These are phyloP conservation scores for Wallacemonas sp. DNA, from an alignment of 208 protist species.

Conservation along the genomic window DNA sequence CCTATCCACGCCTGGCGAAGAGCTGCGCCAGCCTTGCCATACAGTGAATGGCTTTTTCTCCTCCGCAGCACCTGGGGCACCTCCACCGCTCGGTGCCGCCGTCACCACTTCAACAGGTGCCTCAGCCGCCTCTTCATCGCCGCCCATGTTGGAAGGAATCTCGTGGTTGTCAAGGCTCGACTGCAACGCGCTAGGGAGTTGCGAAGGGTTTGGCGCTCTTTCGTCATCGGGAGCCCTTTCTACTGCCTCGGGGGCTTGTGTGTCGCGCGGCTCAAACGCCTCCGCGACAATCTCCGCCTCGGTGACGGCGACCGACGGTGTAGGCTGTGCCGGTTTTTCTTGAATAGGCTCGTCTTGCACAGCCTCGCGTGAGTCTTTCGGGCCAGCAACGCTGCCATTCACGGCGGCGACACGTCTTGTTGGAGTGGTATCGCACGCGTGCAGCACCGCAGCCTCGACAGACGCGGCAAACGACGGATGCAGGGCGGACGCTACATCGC, in stretches of 20 bases:
- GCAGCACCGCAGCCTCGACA: conserved; percentile 30
- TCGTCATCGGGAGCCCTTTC: no score
- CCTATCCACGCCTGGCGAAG: background rate
- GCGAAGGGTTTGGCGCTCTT: no score
- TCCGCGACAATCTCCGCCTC: background rate
- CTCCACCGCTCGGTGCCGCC: background rate
- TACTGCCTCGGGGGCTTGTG: background rate
- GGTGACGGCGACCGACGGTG: background rate
- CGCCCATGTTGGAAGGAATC: conserved; percentile 42
- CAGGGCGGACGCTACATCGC: conserved; percentile 16
- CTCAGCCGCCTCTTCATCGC: conserved; percentile 1
- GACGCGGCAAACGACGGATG: conserved; percentile 26
- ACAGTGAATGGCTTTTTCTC: conserved; percentile 17
- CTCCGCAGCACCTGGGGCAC: background rate
- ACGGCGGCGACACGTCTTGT: background rate
- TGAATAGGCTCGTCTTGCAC: background rate
- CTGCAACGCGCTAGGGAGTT: conserved; percentile 28
- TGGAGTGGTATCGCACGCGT: conserved; percentile 17
- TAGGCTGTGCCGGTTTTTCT: background rate
- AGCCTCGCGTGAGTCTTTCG: no score
- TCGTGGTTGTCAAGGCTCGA: conserved; percentile 51
- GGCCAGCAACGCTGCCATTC: no score
- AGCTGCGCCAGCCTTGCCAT: conserved; percentile 3
- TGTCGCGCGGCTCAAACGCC: background rate
- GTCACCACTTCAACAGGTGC: background rate